phyloP scores from a whole-genome alignment of 2,329 filamentous ascomycete genomes.

The Pezicula carpinea region DNA sequence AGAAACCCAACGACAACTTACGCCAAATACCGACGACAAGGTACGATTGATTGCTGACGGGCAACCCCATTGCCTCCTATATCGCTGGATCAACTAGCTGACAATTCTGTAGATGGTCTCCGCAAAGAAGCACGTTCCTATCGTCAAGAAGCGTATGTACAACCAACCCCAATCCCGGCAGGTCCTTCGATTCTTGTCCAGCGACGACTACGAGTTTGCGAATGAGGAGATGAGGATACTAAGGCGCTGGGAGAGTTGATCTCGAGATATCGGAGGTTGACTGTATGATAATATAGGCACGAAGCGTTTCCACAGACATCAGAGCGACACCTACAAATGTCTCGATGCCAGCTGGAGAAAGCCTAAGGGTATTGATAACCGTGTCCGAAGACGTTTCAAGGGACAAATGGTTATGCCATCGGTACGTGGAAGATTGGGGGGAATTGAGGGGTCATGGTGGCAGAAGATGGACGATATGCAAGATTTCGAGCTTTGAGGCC shows the following conservation, averaged over 20 bases:
- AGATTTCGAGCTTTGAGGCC: not conserved
- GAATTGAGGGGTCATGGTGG: constrained; percentile 1
- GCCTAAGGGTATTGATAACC: constrained; percentile 99
- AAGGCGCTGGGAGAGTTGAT: not conserved
- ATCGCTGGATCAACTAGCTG: constrained; percentile 4
- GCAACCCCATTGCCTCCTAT: not conserved
- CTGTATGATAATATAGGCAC: constrained; percentile 58
- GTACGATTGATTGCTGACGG: constrained; percentile 14
- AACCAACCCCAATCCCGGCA: constrained; percentile 7
- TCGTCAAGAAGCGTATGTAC: constrained; percentile 99
- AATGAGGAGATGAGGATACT: not conserved
- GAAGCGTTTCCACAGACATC: constrained; percentile 94
- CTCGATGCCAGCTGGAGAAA: constrained; percentile 92
- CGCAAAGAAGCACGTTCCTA: constrained; percentile 98
- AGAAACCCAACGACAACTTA: constrained; percentile 20
- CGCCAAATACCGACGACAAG: constrained; percentile 27
- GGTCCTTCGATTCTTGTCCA: constrained; percentile 4
- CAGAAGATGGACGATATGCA: not conserved
- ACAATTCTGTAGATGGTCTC: constrained; percentile 74
- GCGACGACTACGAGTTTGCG: not conserved
- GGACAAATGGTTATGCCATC: constrained; percentile 95
- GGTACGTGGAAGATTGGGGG: constrained; percentile 56
- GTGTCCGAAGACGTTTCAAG: constrained; percentile 95
- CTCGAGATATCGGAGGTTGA: constrained; percentile 16
- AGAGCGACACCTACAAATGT: constrained; percentile 95